These are phyloP conservation scores for Termitomyces sp. DNA, from an alignment of 768 basidiomycete genomes.

Conservation along the genomic window DNA sequence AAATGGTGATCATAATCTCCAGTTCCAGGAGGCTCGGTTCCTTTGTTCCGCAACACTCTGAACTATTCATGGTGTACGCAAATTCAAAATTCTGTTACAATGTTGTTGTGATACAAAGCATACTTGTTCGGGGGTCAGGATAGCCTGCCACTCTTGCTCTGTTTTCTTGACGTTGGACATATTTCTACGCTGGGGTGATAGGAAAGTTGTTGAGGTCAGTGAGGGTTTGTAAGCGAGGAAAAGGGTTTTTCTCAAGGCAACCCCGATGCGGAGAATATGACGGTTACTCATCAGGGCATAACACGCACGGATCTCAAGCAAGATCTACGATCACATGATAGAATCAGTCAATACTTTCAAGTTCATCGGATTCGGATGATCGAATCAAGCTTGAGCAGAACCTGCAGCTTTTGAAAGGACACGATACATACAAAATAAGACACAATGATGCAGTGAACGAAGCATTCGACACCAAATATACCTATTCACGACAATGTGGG, in stretches of 20 bases:
- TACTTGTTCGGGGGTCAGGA: conserved; percentile 80
- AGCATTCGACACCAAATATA: not conserved
- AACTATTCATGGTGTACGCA: conserved; percentile 50
- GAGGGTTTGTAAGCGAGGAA: conserved; percentile 2
- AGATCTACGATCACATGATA: not conserved
- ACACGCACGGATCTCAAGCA: not conserved
- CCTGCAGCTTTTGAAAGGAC: not conserved
- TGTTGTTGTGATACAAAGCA: conserved; percentile 6
- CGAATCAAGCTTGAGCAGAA: not conserved
- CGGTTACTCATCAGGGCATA: conserved; percentile 4
- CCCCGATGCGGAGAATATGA: conserved; percentile 3
- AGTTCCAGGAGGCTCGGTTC: conserved; percentile 74
- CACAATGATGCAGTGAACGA: not conserved
- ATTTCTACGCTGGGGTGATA: conserved; percentile 14
- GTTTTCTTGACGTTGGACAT: conserved; percentile 44
- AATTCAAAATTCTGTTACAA: not conserved
- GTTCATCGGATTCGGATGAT: no score
- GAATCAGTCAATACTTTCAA: no score
- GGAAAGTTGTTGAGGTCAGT: not conserved
- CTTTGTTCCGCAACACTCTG: conserved; percentile 78
- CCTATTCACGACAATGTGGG: conserved; percentile 21
- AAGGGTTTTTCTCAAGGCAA: conserved; percentile 4
- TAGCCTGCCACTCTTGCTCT: conserved; percentile 80
- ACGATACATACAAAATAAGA: conserved; percentile 1
- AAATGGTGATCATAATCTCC: conserved; percentile 74